A percentile compares a stretch with the other conserved stretches of the same genome.
phyloP scores from a whole-genome alignment of 805 yeast species.

The Metschnikowia cerradonensis region DNA sequence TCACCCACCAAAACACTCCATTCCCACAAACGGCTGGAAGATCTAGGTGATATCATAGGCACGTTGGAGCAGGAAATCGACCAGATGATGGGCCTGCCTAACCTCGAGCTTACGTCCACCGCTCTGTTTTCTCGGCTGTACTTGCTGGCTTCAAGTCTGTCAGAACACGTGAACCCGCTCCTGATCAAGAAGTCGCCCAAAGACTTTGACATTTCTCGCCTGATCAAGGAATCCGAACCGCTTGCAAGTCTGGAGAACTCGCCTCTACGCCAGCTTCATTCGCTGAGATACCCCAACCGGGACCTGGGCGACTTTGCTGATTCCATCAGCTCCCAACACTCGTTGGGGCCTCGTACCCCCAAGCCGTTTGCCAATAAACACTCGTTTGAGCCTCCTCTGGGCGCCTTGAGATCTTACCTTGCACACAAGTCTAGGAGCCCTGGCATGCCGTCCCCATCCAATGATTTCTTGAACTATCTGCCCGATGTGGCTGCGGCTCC shows the following conservation, averaged over 20 bases:
- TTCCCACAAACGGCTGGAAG: background rate
- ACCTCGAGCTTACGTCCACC: background rate
- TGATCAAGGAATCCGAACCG: background rate
- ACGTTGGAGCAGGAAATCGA: conserved; percentile 24
- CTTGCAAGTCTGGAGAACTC: background rate
- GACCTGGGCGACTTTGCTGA: background rate
- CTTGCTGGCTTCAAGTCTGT: background rate
- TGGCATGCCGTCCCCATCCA: background rate
- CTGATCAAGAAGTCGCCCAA: background rate
- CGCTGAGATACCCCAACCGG: background rate
- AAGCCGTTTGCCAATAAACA: background rate
- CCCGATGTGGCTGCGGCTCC: background rate
- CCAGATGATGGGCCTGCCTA: conserved; percentile 11
- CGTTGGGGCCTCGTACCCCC: background rate
- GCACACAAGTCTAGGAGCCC: background rate
- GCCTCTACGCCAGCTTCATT: conserved; percentile 2
- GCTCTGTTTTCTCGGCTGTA: background rate
- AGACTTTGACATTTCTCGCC: conserved; percentile 1
- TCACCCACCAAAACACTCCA: background rate
- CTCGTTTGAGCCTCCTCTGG: background rate
- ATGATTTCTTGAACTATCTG: background rate
- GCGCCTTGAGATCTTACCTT: background rate
- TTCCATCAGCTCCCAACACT: background rate
- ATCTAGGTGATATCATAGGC: conserved; percentile 22
- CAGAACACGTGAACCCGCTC: background rate